phyloP scores from a whole-genome alignment of 2,329 filamentous ascomycete species.

The Aspergillus luchuensis region DNA sequence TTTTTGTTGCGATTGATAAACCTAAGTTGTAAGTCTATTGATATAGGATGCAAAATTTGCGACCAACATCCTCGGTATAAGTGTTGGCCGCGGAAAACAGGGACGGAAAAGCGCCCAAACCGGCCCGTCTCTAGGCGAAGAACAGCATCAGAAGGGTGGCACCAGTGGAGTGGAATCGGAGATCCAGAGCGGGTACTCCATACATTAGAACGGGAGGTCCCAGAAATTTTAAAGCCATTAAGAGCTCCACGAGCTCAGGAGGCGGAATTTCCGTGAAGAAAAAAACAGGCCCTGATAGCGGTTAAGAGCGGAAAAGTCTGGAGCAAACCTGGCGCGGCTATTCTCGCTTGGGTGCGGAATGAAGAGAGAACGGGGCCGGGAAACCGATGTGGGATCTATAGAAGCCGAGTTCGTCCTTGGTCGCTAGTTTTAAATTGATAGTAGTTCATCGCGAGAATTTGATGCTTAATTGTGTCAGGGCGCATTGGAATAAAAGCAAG shows the following conservation, averaged over 20 bases:
- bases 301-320: conserved; percentile 5
- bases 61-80: too few species aligned
- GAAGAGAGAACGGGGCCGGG: too few species aligned
- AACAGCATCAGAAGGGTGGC: background rate
- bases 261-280: background rate
- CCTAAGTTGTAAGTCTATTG: too few species aligned
- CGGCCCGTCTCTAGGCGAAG: conserved; percentile 4
- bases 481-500: background rate
- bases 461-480: too few species aligned
- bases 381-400: too few species aligned
- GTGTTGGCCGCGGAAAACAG: conserved; percentile 6
- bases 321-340: background rate
- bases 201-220: background rate
- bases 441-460: too few species aligned
- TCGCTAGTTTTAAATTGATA: too few species aligned
- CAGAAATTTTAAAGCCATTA: background rate
- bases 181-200: background rate
- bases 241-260: background rate
- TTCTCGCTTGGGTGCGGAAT: conserved; percentile 2
- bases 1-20: background rate
- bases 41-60: background rate
- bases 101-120: background rate
- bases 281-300: background rate
- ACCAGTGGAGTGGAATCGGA: background rate
- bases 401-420: too few species aligned